Percentiles rank a stretch among this genome's conserved stretches.
phyloP scores from a whole-genome alignment of 2,329 filamentous ascomycete species.

The Verticillium zaregamsianum region DNA sequence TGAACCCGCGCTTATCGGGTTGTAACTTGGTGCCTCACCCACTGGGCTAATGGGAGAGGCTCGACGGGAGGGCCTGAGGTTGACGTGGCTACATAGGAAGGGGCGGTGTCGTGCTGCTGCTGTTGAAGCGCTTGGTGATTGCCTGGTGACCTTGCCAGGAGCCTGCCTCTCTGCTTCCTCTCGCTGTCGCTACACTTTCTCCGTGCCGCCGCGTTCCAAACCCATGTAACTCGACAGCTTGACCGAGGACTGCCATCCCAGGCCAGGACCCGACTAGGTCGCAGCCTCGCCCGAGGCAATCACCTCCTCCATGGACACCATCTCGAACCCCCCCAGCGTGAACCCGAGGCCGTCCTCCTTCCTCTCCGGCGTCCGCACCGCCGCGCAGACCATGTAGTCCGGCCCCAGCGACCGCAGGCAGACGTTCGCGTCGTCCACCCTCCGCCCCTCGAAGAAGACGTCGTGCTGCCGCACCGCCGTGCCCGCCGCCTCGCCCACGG shows the following conservation, averaged over 20 bases:
- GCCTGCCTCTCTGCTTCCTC: too few species aligned
- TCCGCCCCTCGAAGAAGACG: conserved; percentile 32
- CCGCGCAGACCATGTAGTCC: conserved; percentile 53
- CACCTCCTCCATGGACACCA: conserved; percentile 40
- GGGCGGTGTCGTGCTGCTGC: not conserved
- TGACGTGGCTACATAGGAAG: not conserved
- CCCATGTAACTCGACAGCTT: too few species aligned
- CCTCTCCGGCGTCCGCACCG: conserved; percentile 35
- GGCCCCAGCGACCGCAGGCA: conserved; percentile 38
- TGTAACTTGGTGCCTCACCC: not conserved
- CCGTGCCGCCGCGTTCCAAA: too few species aligned
- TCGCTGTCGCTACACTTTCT: too few species aligned
- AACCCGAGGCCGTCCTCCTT: conserved; percentile 33
- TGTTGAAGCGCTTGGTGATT: not conserved
- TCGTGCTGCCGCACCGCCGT: conserved; percentile 30
- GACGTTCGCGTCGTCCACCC: conserved; percentile 36
- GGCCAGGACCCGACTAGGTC: not conserved
- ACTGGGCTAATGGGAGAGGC: not conserved
- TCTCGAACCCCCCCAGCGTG: conserved; percentile 35
- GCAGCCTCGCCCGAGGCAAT: conserved; percentile 36
- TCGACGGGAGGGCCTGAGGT: not conserved
- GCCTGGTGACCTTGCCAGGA: not conserved
- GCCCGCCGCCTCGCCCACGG: conserved; percentile 25
- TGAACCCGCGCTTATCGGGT: not conserved
- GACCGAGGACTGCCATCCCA: too few species aligned